These are phyloP conservation scores for Pyricularia grisea DNA, from an alignment of 2,329 filamentous ascomycete genomes.

Conservation along the genomic window DNA sequence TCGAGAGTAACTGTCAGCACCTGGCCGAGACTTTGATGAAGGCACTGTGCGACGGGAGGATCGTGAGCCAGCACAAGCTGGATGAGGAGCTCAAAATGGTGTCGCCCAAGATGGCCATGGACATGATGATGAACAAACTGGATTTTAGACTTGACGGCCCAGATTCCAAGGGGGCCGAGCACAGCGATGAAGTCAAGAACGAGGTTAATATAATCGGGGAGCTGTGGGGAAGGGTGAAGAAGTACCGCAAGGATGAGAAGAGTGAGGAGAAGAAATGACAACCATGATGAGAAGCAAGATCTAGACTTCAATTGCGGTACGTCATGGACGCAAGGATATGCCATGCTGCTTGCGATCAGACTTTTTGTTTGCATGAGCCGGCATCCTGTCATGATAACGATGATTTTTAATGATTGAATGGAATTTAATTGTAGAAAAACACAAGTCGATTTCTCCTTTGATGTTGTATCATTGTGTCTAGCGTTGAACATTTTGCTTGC, in stretches of 20 bases:
- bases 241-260: slow-evolving; percentile 16
- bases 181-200: slow-evolving; percentile 12
- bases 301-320: not conserved
- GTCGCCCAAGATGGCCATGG: slow-evolving; percentile 19
- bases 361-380: not conserved
- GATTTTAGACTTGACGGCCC: slow-evolving; percentile 14
- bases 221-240: slow-evolving; percentile 9
- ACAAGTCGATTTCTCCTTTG: not conserved
- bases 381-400: not conserved
- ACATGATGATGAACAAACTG: slow-evolving; percentile 19
- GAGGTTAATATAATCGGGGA: slow-evolving; percentile 14
- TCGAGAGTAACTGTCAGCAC: slow-evolving; percentile 22
- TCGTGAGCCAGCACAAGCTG: slow-evolving; percentile 21
- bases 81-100: slow-evolving; percentile 18
- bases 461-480: not conserved
- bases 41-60: slow-evolving; percentile 19
- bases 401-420: not conserved
- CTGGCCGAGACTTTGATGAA: slow-evolving; percentile 20
- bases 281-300: not conserved
- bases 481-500: too few relatives aligned
- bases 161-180: slow-evolving; percentile 11
- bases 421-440: not conserved
- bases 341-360: not conserved
- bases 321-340: not conserved
- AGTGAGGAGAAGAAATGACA: slow-evolving; percentile 22